Conservation (phyloP, 1,284 basidiomycete species). For the Trichosporon ovoides region DNA sequence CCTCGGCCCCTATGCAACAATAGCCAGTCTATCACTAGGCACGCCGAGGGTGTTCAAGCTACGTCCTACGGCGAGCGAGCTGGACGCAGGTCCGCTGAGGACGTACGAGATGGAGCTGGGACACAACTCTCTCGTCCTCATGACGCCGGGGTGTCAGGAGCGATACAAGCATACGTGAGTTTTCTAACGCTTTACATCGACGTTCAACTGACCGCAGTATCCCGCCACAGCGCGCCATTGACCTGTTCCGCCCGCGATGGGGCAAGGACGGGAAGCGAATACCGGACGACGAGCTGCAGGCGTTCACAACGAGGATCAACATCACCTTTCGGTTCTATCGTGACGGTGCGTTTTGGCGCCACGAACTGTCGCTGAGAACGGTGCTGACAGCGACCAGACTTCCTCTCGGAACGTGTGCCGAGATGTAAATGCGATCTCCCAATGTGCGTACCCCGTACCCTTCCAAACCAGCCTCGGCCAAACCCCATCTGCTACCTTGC, state of each 20-base stretch:
- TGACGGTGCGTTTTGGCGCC: slow-evolving; percentile 28
- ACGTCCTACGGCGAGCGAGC: slow-evolving; percentile 47
- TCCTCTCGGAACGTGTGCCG: slow-evolving; percentile 57
- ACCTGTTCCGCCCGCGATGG: slow-evolving; percentile 64
- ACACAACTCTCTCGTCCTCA: slow-evolving; percentile 83
- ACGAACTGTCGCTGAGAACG: neutral
- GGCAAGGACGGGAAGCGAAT: slow-evolving; percentile 26
- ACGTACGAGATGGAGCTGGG: slow-evolving; percentile 77
- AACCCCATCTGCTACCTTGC: too few species aligned
- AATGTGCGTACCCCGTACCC: slow-evolving; percentile 49
- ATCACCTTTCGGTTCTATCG: slow-evolving; percentile 66
- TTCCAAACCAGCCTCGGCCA: too few species aligned
- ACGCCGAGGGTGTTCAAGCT: slow-evolving; percentile 67
- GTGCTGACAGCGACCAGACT: slow-evolving; percentile 68
- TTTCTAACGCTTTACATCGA: neutral
- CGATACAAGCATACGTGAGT: slow-evolving; percentile 63
- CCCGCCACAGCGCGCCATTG: slow-evolving; percentile 68
- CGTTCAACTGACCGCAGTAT: slow-evolving; percentile 47
- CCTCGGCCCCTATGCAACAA: slow-evolving; percentile 85
- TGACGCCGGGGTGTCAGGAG: slow-evolving; percentile 89
- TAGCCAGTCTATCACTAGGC: slow-evolving; percentile 89
- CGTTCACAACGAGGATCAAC: slow-evolving; percentile 71
- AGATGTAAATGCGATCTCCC: slow-evolving; percentile 74
- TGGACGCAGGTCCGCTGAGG: slow-evolving; percentile 52
- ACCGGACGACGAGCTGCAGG: slow-evolving; percentile 38